phyloP scores from a whole-genome alignment of 768 basidiomycete species.

The Lactarius hengduanensis region DNA sequence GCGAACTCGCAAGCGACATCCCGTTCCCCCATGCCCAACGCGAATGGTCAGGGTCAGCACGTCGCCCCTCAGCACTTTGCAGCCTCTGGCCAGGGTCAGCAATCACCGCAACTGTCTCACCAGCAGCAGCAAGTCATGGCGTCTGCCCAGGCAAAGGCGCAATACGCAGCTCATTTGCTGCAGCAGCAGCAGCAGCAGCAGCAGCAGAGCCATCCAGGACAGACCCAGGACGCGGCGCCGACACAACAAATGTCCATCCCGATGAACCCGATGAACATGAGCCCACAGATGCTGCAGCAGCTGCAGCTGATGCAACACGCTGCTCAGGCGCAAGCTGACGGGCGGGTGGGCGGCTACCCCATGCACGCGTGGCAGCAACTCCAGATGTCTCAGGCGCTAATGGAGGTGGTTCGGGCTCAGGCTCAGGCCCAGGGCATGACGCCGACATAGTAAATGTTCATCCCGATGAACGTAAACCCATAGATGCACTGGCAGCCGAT shows the following conservation, averaged over 20 bases:
- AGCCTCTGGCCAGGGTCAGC: constrained; percentile 13
- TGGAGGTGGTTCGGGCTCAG: too few relatives aligned
- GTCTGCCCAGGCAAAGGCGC: background rate
- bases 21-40: constrained; percentile 26
- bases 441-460: too few relatives aligned
- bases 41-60: constrained; percentile 29
- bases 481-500: too few relatives aligned
- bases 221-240: too few relatives aligned
- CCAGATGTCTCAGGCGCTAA: too few relatives aligned
- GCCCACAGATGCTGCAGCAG: background rate
- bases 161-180: constrained; percentile 9
- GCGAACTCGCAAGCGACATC: constrained; percentile 21
- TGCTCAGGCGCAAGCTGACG: too few relatives aligned
- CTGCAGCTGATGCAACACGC: constrained; percentile 25
- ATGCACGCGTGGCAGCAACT: too few relatives aligned
- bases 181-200: constrained; percentile 30
- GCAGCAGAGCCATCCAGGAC: constrained; percentile 22
- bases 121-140: constrained; percentile 16
- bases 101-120: constrained; percentile 21
- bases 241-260: too few relatives aligned
- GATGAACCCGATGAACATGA: too few relatives aligned
- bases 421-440: too few relatives aligned
- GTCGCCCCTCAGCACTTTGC: constrained; percentile 12
- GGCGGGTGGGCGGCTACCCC: too few relatives aligned
- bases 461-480: too few relatives aligned